Conservation (phyloP, 176 grass and related monocot species). For the Zoysia pacifica region DNA sequence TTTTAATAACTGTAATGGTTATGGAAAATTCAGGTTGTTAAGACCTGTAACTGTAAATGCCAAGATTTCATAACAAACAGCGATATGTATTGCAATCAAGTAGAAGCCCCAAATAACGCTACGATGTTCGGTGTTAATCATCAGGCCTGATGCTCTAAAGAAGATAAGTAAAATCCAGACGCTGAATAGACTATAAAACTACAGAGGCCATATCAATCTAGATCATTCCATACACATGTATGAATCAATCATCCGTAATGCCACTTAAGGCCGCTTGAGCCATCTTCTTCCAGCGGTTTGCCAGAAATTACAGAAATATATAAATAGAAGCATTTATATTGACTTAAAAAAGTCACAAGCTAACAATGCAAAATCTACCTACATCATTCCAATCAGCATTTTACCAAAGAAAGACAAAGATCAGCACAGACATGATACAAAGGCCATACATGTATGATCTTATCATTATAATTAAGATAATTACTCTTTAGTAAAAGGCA, state of each 20-base stretch:
- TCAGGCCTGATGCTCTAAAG: not conserved
- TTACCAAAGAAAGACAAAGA: not conserved
- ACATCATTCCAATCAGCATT: constrained; percentile 9
- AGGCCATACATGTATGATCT: not conserved
- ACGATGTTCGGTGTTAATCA: not conserved
- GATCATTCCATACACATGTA: not conserved
- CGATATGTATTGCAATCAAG: not conserved
- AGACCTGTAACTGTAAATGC: not conserved
- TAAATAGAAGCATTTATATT: not conserved
- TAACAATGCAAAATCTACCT: constrained; percentile 8
- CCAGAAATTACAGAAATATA: not conserved
- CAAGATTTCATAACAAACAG: not conserved
- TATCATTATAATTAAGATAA: not conserved
- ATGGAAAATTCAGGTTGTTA: not conserved
- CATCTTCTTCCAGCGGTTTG: not conserved
- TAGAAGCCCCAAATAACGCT: not conserved
- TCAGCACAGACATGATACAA: not conserved
- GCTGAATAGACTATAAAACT: not conserved
- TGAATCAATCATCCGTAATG: not conserved
- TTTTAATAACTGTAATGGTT: not conserved
- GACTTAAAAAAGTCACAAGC: constrained; percentile 5
- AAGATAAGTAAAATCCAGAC: not conserved
- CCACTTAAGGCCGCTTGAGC: not conserved
- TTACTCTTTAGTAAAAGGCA: constrained; percentile 15
- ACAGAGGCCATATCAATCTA: not conserved